These are phyloP conservation scores for Gautieria morchelliformis DNA, from an alignment of 768 basidiomycete species.

Conservation along the genomic window DNA sequence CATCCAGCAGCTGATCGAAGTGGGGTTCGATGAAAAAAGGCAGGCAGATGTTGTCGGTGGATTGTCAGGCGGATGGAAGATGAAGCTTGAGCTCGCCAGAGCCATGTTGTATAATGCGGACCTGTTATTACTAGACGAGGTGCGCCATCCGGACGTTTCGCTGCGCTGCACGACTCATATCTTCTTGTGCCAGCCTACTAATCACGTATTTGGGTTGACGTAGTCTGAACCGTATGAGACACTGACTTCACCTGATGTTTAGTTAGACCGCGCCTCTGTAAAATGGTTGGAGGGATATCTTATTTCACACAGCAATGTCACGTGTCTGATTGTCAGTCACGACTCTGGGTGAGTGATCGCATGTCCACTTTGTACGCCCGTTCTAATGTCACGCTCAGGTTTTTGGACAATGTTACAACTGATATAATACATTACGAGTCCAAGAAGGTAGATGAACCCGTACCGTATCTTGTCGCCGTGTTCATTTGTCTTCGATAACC, in stretches of 20 bases:
- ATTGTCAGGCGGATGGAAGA: conserved; percentile 97
- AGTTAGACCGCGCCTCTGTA: conserved; percentile 80
- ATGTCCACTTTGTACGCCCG: background rate
- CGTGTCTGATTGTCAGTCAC: conserved; percentile 91
- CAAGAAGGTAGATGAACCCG: conserved; percentile 55
- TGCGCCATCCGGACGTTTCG: conserved; percentile 18
- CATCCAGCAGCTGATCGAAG: conserved; percentile 68
- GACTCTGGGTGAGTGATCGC: conserved; percentile 71
- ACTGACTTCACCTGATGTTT: conserved; percentile 6
- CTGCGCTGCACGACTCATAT: conserved; percentile 9
- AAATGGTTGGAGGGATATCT: conserved; percentile 90
- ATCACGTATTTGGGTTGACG: conserved; percentile 53
- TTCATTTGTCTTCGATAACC: conserved; percentile 2
- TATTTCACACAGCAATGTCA: conserved; percentile 69
- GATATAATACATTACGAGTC: conserved; percentile 96
- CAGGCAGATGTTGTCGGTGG: conserved; percentile 82
- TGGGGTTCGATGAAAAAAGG: conserved; percentile 83
- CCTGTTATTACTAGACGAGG: conserved; percentile 78
- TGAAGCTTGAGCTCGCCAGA: conserved; percentile 93
- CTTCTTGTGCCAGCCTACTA: conserved; percentile 56
- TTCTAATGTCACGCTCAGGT: conserved; percentile 34
- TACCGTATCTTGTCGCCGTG: conserved; percentile 7
- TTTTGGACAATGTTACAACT: conserved; percentile 90
- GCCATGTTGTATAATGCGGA: conserved; percentile 97
- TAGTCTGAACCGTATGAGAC: background rate